A percentile compares a stretch with the other conserved stretches of the same genome.
These are phyloP conservation scores for Ottelia alismoides DNA, from an alignment of 106 monocot genomes.

Conservation along the genomic window DNA sequence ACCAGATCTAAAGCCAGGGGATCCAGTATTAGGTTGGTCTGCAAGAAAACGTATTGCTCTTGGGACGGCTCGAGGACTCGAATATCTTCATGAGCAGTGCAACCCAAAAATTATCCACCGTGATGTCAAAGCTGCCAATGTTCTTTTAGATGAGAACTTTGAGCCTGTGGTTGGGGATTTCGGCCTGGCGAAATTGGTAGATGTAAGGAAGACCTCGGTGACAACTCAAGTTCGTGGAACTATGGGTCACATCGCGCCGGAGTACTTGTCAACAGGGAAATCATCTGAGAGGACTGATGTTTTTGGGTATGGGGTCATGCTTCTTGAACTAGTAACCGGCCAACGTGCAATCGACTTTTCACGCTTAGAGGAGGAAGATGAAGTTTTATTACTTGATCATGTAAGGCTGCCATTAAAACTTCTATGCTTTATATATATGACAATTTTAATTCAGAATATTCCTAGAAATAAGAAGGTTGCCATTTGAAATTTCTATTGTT, in stretches of 20 bases:
- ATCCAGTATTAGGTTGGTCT: conserved; percentile 69
- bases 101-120: conserved; percentile 12
- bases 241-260: too few relatives aligned
- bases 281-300: conserved; percentile 11
- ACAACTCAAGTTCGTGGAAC: conserved; percentile 10
- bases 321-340: conserved; percentile 10
- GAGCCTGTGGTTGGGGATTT: conserved; percentile 12
- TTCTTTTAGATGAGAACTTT: too few relatives aligned
- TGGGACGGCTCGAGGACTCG: conserved; percentile 77
- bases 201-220: conserved; percentile 4
- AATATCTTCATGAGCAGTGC: conserved; percentile 44
- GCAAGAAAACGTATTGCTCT: conserved; percentile 58
- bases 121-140: conserved; percentile 15
- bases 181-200: conserved; percentile 9
- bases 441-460: too few relatives aligned
- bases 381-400: conserved; percentile 82
- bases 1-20: conserved; percentile 69
- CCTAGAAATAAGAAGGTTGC: too few relatives aligned
- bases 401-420: too few relatives aligned
- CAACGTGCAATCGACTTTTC: conserved; percentile 88
- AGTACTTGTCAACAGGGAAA: too few relatives aligned
- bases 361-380: conserved; percentile 69
- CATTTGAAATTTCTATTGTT: too few relatives aligned
- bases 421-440: too few relatives aligned
- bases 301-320: conserved; percentile 13